Percentiles rank a stretch among this genome's conserved stretches.
Evolutionary conservation across 176 grass and related monocot genomes (phyloP).

Genomic region (Aegilops speltoides): DNA sequence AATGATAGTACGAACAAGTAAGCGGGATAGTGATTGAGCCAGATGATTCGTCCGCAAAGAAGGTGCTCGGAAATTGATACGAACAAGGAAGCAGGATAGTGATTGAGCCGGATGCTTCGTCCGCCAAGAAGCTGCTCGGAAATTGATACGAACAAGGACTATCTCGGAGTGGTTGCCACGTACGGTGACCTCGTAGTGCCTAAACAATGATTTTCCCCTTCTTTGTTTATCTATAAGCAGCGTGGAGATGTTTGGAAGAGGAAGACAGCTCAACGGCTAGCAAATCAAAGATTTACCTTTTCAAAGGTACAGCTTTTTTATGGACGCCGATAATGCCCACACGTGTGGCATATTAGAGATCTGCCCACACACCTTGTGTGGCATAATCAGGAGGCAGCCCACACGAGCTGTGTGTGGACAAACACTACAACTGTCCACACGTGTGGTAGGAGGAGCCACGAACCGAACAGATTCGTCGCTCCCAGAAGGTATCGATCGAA

Average conservation of each 20-base stretch:
- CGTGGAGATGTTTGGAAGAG: background rate
- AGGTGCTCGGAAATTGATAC: background rate
- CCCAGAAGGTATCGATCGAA: no score
- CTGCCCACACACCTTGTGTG: no score
- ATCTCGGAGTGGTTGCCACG: background rate
- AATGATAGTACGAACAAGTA: background rate
- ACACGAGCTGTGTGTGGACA: no score
- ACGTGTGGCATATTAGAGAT: no score
- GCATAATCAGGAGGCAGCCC: no score
- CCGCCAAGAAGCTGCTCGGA: background rate
- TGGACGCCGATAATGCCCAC: no score
- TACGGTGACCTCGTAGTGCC: background rate
- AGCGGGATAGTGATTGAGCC: background rate
- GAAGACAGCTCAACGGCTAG: background rate
- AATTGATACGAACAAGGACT: background rate
- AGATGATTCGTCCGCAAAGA: background rate
- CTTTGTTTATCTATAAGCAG: background rate
- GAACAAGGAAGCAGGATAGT: background rate
- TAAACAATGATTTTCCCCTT: background rate
- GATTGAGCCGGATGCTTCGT: no score
- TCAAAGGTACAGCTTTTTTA: no score
- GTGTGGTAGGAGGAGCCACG: no score
- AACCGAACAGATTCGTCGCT: no score
- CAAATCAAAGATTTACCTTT: background rate
- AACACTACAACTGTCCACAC: no score